Evolutionary conservation across 257 asterid species (phyloP), one percentile per base, ranked within the genome.

Genomic region (Lycium ferocissimum): DNA sequence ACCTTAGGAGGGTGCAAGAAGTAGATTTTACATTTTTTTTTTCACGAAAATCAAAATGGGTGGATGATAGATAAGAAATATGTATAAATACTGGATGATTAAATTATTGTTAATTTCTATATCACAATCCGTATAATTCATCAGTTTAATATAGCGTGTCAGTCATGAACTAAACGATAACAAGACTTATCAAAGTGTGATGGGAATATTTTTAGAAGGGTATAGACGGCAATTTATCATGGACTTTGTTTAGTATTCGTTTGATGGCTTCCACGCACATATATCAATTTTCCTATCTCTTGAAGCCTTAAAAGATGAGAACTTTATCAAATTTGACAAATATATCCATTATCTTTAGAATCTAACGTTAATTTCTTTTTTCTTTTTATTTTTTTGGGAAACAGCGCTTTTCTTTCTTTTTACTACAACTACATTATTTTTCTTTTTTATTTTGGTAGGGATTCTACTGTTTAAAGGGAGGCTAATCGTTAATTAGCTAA

Each of bases 241-340:
- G 76, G 89, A 89, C 88, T 88, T 84, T 85, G 91, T 91, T 70
- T 90, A 93, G 93, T 85, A 86, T 83, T 91, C 86, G 93, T 87
- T 83, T 80, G 58, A n/a, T 57, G 49, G 70, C 83, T 37, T 22
- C 57, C 73, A 59, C 20, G 84, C 14, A 81, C 84, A 62, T 80
- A 59, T 67, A 85, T 89, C 87, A 87, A 88, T 59, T 90, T 90
- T 84, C 89, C 83, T 13, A 89, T 81, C 84, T 89, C 92, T 82
- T 87, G 89, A 88, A 91, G 87, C 89, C 90, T 89, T 79, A 92
- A 93, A 92, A 92, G 98, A 90, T 92, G 93, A 47, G 47, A 85
- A 89, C 93, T 94, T 94, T 91, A 91, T 95, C 92, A 94, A 93
- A 93, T 91, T 90, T 84, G 91, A 88, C 90, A 91, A 80, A 89